Evolutionary conservation across 495 filamentous ascomycete genomes (phyloP), one percentile per base, ranked within the genome.

Genomic region (Aspergillus incahuasiensis): DNA sequence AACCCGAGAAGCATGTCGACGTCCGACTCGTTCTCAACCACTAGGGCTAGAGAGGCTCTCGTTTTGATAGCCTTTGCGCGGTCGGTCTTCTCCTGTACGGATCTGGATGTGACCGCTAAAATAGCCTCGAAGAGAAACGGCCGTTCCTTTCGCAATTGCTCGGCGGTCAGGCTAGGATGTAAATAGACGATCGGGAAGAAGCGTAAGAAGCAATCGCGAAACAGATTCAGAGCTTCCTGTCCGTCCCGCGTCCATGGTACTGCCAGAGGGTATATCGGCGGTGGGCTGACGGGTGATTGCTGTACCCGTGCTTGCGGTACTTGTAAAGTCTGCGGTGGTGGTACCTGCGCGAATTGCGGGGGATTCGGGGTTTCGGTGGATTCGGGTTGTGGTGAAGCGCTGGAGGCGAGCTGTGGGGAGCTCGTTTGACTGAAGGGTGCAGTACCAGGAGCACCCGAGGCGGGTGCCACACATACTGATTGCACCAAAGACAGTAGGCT

Each of bases 1-100:
- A 83, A 49, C 12, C 73, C 78, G 20, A 79, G 66, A 6, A 83
- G 68, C 25, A 83, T 64, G 48, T 81, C 80, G 2, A 82, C 57
- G 18, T 51, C 55, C 51, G 71, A 74, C 9, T 76, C 68, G 21
- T 67, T 63, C 12, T 79, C 69, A 6, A 79, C 54, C 6, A 79
- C 60, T 70, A 46, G 70, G 69, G 13, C 76, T 66, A 3, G 70
- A 71, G 1, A 79, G 1, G 1, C 67, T 69, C 48, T 54, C n/a
- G n/a, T 63, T 63, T 71, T 70, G 55, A 71, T 55, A 34, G 67
- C 48, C 13, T 67, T 63, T 15, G 64, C 61, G 5, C 76, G 38
- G 0, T 38, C 55, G 15, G 61, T 45, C 51, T 76, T 74, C 19
- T 62, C 62, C 8, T 65, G 57, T 6, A 61, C 59, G 8, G 65